Base-by-base conservation (phyloP, 441 rosid species). In the Manihot esculenta region DNA sequence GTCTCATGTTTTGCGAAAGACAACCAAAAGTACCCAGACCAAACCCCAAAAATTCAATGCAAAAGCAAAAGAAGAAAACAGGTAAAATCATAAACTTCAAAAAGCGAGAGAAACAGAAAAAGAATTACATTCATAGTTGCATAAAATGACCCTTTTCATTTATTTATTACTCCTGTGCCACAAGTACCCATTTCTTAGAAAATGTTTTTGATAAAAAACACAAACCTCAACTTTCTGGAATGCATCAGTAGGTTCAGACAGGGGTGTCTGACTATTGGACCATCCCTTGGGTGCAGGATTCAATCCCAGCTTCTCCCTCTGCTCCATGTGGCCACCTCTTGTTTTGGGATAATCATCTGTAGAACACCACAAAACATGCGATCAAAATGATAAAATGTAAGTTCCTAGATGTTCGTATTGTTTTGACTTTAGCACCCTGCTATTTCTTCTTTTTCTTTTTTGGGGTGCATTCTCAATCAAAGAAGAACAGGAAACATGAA, bases 181-280 rank as follows among this genome's bases (percentile, higher is more conserved):
- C 10, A 18, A 57, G 55, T 18, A 14, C 14, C 9, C 13, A 47
- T 44, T 56, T 53, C 57, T 26, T n/a, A 1, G 11, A 59, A 42
- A n/a, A 30, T n/a, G n/a, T n/a, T n/a, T n/a, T n/a, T n/a, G n/a
- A 38, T 1, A 38, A 5, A 62, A 38, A 62, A 65, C 10, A 74
- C 87, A 45, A 45, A 89, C 95, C 91, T 86, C 95, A 24, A 89
- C 87, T 85, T 84, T 86, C 84, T 88, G 88, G 74, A 68, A 44
- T 64, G 92, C 79, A 74, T 84, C 55, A 20, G 88, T 73, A 20
- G 86, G 64, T 65, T 85, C 91, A 5, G 85, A 71, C 6, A 69
- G 73, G 8, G 79, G 81, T 13, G 61, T 67, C 70, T 50, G 79
- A 20, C 72, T 49, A 62, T 74, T 80, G 13, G 85, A 66, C 38